Evolutionary conservation across 768 basidiomycete genomes (phyloP).

Genomic region (Tubosaeta sp.): DNA sequence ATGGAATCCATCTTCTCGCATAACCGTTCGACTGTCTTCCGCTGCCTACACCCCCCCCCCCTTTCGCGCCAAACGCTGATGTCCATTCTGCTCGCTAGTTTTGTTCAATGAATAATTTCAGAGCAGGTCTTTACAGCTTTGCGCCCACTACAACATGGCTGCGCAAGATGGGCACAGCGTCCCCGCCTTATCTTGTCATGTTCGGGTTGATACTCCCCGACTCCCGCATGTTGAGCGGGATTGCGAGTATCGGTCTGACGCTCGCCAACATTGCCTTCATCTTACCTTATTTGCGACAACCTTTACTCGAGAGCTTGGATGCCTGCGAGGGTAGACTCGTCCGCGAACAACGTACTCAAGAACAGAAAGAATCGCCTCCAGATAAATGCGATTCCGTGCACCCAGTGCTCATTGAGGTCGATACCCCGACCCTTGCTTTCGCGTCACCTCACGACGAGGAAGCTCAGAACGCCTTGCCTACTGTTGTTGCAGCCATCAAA

Average conservation of each 20-base stretch:
- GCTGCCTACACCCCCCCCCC: background rate
- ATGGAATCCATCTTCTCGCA: conserved; percentile 1
- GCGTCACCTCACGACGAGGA: background rate
- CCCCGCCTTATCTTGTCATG: conserved; percentile 21
- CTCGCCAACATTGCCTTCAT: conserved; percentile 22
- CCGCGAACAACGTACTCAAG: background rate
- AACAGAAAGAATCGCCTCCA: background rate
- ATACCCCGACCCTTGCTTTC: background rate
- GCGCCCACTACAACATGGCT: conserved; percentile 19
- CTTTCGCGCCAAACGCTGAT: conserved; percentile 2
- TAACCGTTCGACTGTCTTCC: background rate
- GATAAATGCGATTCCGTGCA: background rate
- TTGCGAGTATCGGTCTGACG: conserved; percentile 25
- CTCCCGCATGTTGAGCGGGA: conserved; percentile 23
- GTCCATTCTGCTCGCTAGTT: conserved; percentile 2
- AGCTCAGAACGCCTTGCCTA: background rate
- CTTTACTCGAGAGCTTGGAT: conserved; percentile 12
- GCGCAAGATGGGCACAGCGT: conserved; percentile 18
- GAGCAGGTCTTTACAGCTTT: conserved; percentile 27
- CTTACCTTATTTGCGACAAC: conserved; percentile 22
- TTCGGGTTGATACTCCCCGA: conserved; percentile 24
- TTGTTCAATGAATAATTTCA: conserved; percentile 21
- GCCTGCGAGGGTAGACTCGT: background rate
- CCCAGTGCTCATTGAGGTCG: background rate
- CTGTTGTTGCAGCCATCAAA: conserved; percentile 1